These are phyloP conservation scores for Wickerhamomyces alni DNA, from an alignment of 805 yeast species.

Conservation along the genomic window DNA sequence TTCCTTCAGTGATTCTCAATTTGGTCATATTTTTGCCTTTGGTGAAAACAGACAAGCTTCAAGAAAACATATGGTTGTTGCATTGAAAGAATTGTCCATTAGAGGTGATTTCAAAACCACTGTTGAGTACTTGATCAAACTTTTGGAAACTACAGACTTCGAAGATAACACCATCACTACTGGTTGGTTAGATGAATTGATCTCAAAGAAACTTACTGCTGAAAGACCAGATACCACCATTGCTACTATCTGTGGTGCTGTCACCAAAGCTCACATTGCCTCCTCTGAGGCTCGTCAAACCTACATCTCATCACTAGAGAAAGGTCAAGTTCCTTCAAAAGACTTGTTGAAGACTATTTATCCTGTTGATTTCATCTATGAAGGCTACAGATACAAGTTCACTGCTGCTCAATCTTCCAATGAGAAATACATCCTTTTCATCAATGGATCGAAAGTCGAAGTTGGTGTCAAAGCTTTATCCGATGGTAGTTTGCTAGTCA, in stretches of 20 bases:
- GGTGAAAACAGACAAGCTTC: constrained; percentile 98
- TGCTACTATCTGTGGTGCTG: constrained; percentile 97
- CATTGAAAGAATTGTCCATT: constrained; percentile 90
- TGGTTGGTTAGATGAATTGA: constrained; percentile 98
- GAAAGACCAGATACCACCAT: constrained; percentile 91
- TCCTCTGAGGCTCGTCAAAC: constrained; percentile 64
- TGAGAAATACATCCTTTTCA: constrained; percentile 80
- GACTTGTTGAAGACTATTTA: constrained; percentile 77
- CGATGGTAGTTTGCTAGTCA: constrained; percentile 89
- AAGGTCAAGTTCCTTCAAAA: constrained; percentile 91
- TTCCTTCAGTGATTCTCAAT: constrained; percentile 96
- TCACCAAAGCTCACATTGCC: constrained; percentile 84
- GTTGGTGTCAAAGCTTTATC: constrained; percentile 85
- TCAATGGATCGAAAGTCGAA: constrained; percentile 87
- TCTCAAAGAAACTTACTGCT: constrained; percentile 88
- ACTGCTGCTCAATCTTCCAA: constrained; percentile 90
- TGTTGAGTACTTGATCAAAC: constrained; percentile 91
- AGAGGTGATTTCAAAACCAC: constrained; percentile 99
- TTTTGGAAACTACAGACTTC: constrained; percentile 93
- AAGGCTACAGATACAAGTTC: constrained; percentile 87
- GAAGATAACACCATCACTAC: constrained; percentile 96
- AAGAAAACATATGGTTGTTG: constrained; percentile 98
- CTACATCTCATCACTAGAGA: constrained; percentile 74
- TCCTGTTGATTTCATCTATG: constrained; percentile 94
- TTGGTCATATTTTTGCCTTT: constrained; percentile 98